These are phyloP conservation scores for Erodium trifolium DNA, from an alignment of 441 rosid genomes.

Conservation along the genomic window DNA sequence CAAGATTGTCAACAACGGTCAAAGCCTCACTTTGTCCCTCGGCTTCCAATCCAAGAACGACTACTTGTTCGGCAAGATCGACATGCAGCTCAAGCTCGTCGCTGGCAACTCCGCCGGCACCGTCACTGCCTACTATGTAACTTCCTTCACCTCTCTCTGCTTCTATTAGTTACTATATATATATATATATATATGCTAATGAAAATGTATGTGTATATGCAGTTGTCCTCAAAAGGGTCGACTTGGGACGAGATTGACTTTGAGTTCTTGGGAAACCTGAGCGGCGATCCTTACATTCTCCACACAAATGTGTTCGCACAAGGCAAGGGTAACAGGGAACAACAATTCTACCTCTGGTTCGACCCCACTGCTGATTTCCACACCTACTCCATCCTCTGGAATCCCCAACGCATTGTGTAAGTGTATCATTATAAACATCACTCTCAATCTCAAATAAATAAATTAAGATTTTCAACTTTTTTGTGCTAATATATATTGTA, in stretches of 20 bases:
- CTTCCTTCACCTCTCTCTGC: no score
- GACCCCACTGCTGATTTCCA: conserved; percentile 26
- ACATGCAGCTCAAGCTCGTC: no score
- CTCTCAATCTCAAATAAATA: not conserved
- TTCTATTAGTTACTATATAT: no score
- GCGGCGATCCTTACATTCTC: conserved; percentile 39
- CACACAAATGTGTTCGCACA: conserved; percentile 41
- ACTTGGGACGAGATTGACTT: conserved; percentile 48
- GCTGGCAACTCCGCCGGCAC: no score
- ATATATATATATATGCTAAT: no score
- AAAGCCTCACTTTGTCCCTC: no score
- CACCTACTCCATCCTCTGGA: conserved; percentile 38
- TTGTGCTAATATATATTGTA: not conserved
- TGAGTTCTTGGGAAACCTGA: conserved; percentile 45
- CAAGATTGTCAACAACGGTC: no score
- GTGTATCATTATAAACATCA: not conserved
- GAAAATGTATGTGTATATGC: not conserved
- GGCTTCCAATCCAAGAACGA: no score
- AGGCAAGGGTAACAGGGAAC: conserved; percentile 44
- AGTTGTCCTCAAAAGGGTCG: conserved; percentile 36
- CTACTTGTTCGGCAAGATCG: no score
- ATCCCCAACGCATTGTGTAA: conserved; percentile 33
- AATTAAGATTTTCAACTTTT: conserved; percentile 4
- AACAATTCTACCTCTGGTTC: conserved; percentile 49
- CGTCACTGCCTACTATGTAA: no score